phyloP scores from a whole-genome alignment of 805 yeast species.

The Torulaspora delbrueckii region DNA sequence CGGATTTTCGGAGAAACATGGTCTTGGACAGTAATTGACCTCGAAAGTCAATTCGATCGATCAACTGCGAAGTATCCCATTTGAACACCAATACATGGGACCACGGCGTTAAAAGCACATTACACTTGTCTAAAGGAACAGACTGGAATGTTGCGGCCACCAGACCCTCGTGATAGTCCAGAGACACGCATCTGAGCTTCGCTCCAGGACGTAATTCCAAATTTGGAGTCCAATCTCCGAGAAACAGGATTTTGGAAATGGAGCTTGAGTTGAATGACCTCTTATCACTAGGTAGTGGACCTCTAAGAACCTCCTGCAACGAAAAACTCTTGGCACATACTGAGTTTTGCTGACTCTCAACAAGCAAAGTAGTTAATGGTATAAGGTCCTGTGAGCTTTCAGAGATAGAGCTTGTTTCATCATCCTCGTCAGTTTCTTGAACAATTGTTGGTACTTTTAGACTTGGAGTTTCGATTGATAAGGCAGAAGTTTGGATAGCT shows the following conservation, averaged over 20 bases:
- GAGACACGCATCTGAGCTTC: conserved; percentile 10
- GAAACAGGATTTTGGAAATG: background rate
- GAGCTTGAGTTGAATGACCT: background rate
- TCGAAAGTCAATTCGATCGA: conserved; percentile 22
- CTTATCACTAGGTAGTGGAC: conserved; percentile 1
- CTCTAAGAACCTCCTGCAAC: conserved; percentile 12
- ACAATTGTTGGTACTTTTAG: background rate
- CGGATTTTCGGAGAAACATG: conserved; percentile 17
- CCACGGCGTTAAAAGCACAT: conserved; percentile 5
- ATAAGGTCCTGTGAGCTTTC: background rate
- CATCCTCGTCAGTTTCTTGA: background rate
- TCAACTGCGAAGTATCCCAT: conserved; percentile 14
- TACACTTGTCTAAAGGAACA: conserved; percentile 3
- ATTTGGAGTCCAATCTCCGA: conserved; percentile 2
- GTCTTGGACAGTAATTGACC: conserved; percentile 21
- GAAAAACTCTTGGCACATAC: conserved; percentile 13
- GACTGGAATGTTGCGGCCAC: conserved; percentile 12
- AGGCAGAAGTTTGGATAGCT: conserved; percentile 23
- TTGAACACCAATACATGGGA: conserved; percentile 14
- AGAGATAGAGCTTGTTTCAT: background rate
- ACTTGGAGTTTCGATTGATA: background rate
- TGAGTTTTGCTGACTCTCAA: conserved; percentile 13
- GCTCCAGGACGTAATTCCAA: background rate
- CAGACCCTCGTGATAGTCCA: conserved; percentile 11
- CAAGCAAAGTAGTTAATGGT: conserved; percentile 4